Base-by-base conservation (phyloP, 2,329 filamentous ascomycete genomes). In the Curvularia sp. region DNA sequence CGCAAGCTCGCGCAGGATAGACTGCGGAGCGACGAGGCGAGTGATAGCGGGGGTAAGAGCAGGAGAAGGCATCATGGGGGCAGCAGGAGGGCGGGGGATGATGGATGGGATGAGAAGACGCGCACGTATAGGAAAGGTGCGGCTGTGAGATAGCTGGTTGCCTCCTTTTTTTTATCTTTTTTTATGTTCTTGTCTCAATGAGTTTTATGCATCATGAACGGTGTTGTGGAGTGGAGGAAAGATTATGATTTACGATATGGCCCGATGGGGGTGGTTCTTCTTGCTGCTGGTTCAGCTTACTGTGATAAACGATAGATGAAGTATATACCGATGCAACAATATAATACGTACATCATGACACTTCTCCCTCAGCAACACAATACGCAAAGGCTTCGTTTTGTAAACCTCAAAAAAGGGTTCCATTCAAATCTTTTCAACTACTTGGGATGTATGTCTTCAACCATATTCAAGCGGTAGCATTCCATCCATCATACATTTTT, bases 111-210 rank as follows among this genome's bases (percentile, higher is more conserved):
- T 77, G 80, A 66, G 78, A 66, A 69, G 46, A 71, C 52, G 51
- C 61, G 50, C 41, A 70, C 67, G 39, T 72, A 60, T 59, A 85
- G 87, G 88, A 89, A 87, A 45, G 72, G 72, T 15, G 54, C 51
- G 86, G 86, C 81, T 82, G 82, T 83, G 83, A 86, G 86, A 84
- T 86, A 51, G 50, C 30, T 32, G 3, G 3, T 15, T 36, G n/a
- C 28, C 28, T 10, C 28, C 28, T 3, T 42, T n/a, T 21, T 19
- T 41, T 12, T 3, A 1, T 8, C n/a, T 10, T 25, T 25, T 13
- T 42, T 42, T 0, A 25, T 13, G 12, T n/a, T n/a, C n/a, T n/a
- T n/a, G n/a, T n/a, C n/a, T n/a, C n/a, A n/a, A n/a, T n/a, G n/a
- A n/a, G n/a, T n/a, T n/a, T n/a, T n/a, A n/a, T n/a, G n/a, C n/a